A percentile compares a stretch with the other conserved stretches of the same genome.
Conservation (phyloP, 31 red algal species). For the Odonthalia washingtoniensis region DNA sequence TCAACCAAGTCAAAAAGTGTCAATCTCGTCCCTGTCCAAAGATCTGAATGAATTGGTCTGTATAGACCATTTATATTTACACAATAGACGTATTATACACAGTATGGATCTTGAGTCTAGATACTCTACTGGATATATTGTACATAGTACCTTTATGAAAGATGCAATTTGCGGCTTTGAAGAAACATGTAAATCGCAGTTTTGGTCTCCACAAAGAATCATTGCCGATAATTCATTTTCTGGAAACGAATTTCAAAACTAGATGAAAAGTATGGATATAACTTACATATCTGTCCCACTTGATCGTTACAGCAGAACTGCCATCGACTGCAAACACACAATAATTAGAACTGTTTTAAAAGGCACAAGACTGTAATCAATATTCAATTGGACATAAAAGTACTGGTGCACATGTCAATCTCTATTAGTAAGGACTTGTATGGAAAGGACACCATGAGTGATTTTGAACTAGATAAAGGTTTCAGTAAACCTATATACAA, state of each 20-base stretch:
- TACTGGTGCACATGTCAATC: not conserved
- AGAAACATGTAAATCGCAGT: not conserved
- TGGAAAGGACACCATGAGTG: not conserved
- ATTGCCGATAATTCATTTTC: not conserved
- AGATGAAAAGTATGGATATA: not conserved
- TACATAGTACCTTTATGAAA: not conserved
- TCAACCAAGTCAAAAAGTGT: constrained; percentile 17
- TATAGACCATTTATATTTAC: not conserved
- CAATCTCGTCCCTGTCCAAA: too few relatives aligned
- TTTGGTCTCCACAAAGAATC: not conserved
- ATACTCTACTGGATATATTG: not conserved
- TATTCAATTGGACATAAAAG: too few relatives aligned
- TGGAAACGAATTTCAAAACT: not conserved
- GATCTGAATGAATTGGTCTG: not conserved
- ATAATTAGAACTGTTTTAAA: constrained; percentile 40
- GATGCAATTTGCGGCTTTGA: constrained; percentile 17
- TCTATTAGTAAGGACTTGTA: not conserved
- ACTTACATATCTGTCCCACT: not conserved
- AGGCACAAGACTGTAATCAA: too few relatives aligned
- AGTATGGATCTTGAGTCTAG: constrained; percentile 1
- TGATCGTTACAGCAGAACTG: constrained; percentile 7
- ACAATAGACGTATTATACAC: constrained; percentile 5
- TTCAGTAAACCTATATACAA: not conserved
- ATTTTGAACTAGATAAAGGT: constrained; percentile 22
- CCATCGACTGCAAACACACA: constrained; percentile 24